These are phyloP conservation scores for Candida berthetii DNA, from an alignment of 805 yeast genomes.

Conservation along the genomic window DNA sequence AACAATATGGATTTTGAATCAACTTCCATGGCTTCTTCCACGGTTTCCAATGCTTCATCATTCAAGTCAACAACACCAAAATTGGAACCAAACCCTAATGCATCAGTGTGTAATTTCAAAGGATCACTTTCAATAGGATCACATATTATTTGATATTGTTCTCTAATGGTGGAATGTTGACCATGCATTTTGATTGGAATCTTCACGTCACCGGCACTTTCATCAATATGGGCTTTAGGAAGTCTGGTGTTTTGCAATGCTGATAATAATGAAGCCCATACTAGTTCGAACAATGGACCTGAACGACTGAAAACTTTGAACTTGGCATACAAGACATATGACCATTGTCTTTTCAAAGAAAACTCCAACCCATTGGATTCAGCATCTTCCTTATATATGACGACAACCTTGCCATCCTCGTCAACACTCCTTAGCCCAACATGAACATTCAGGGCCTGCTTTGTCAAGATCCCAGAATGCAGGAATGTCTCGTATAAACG, in stretches of 20 bases:
- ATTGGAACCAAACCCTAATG: conserved; percentile 38
- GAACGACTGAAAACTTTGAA: conserved; percentile 73
- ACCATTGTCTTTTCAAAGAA: conserved; percentile 39
- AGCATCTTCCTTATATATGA: conserved; percentile 40
- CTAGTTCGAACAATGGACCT: conserved; percentile 76
- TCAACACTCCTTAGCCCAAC: conserved; percentile 44
- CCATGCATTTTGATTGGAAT: conserved; percentile 48
- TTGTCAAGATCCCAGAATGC: conserved; percentile 48
- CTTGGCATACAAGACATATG: conserved; percentile 62
- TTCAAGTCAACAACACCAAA: conserved; percentile 53
- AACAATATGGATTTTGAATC: conserved; percentile 36
- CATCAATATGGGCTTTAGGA: conserved; percentile 67
- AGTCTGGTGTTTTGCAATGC: conserved; percentile 56
- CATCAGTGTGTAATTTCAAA: conserved; percentile 31
- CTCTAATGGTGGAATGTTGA: conserved; percentile 38
- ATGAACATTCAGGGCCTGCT: conserved; percentile 49
- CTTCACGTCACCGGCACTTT: conserved; percentile 45
- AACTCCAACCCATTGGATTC: conserved; percentile 22
- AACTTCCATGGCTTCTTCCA: conserved; percentile 24
- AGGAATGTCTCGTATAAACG: conserved; percentile 51
- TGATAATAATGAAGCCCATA: conserved; percentile 59
- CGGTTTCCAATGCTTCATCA: conserved; percentile 25
- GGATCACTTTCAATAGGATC: conserved; percentile 36
- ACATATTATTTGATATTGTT: conserved; percentile 49
- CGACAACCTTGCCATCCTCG: conserved; percentile 40